These are phyloP conservation scores for Annulohypoxylon maeteangense DNA, from an alignment of 495 filamentous ascomycete species.

Conservation along the genomic window DNA sequence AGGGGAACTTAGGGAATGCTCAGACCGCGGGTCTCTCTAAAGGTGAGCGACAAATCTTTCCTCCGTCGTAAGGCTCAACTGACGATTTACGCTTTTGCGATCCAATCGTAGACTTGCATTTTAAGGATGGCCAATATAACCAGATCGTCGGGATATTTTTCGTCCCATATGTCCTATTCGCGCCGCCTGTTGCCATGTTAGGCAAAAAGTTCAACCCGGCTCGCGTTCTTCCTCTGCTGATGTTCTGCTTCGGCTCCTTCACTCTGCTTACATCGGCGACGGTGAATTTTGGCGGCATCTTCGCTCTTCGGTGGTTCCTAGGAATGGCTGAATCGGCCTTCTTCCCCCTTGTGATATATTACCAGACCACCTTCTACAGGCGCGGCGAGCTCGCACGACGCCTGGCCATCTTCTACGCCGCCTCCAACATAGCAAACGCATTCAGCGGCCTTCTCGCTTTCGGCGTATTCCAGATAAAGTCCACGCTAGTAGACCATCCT, in stretches of 20 bases:
- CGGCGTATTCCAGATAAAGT: constrained; percentile 76
- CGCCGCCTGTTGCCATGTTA: constrained; percentile 72
- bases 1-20: constrained; percentile 75
- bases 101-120: constrained; percentile 58
- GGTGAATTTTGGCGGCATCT: constrained; percentile 72
- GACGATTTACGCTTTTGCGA: not conserved
- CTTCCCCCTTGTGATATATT: constrained; percentile 73
- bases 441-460: constrained; percentile 80
- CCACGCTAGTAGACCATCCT: constrained; percentile 53
- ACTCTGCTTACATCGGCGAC: constrained; percentile 64
- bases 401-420: constrained; percentile 82
- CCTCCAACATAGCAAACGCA: constrained; percentile 76
- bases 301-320: constrained; percentile 72
- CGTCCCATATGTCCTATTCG: constrained; percentile 78
- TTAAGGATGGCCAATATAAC: constrained; percentile 75
- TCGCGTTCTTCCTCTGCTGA: constrained; percentile 72
- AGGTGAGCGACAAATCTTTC: constrained; percentile 59
- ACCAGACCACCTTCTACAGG: constrained; percentile 71
- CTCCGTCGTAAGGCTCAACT: constrained; percentile 12
- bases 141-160: constrained; percentile 78
- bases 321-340: constrained; percentile 80
- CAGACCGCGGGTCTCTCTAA: constrained; percentile 64
- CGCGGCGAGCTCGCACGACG: constrained; percentile 80
- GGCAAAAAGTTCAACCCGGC: constrained; percentile 74
- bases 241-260: constrained; percentile 72